Evolutionary conservation across 352 stramenopile genomes (phyloP).

Genomic region (Pythium biforme): DNA sequence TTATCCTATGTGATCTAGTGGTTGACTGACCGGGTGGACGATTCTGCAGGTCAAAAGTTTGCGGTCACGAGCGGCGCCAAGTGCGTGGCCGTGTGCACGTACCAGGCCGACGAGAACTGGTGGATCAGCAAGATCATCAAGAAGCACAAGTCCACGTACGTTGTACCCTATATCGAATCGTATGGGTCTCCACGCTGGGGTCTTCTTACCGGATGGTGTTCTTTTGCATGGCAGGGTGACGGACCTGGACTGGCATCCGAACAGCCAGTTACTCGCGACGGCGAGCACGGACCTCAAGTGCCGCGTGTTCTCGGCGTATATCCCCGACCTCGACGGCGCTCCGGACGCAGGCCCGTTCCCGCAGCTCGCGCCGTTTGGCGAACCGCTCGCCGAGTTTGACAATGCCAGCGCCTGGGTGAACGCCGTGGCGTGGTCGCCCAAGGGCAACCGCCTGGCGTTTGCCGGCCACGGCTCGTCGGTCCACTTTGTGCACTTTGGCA

Average conservation of each 20-base stretch:
- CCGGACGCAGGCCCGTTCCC: conserved; percentile 72
- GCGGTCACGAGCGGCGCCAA: conserved; percentile 92
- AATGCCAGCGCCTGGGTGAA: conserved; percentile 91
- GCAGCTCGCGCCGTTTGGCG: conserved; percentile 74
- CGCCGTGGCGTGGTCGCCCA: conserved; percentile 89
- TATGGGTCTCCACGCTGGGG: too few species aligned
- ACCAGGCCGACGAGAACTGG: conserved; percentile 92
- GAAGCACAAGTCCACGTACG: conserved; percentile 95
- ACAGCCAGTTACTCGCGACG: conserved; percentile 91
- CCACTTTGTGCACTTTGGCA: conserved; percentile 87
- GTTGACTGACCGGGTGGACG: neutral
- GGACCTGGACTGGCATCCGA: conserved; percentile 92
- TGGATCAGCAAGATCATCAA: conserved; percentile 97
- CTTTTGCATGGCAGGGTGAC: conserved; percentile 55
- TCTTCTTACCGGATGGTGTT: too few species aligned
- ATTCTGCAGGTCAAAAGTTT: conserved; percentile 85
- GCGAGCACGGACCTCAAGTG: conserved; percentile 93
- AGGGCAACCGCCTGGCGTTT: conserved; percentile 87
- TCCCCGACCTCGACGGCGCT: conserved; percentile 78
- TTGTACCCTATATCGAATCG: too few species aligned
- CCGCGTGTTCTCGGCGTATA: conserved; percentile 90
- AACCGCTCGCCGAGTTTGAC: conserved; percentile 83
- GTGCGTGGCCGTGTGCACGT: conserved; percentile 92
- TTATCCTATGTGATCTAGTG: neutral
- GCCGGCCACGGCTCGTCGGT: conserved; percentile 90